phyloP scores from a whole-genome alignment of 306 rosid species.

The Parietaria judaica region DNA sequence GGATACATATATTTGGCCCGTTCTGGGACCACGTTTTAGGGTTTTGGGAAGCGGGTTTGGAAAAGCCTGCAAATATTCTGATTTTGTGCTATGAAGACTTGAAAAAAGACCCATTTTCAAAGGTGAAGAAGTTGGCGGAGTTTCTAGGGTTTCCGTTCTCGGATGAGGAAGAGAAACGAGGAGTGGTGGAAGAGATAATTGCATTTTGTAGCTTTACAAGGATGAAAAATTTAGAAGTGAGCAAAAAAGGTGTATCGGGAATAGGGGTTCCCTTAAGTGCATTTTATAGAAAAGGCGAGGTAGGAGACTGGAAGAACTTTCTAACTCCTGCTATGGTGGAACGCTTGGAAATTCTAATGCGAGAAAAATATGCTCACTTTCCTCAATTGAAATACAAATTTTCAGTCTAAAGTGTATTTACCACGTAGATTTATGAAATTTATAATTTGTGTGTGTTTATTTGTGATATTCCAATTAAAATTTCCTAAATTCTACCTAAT shows the following conservation, averaged over 20 bases:
- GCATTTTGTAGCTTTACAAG: slow-evolving; percentile 34
- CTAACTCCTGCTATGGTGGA: not conserved
- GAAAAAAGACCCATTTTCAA: slow-evolving; percentile 15
- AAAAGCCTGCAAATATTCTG: slow-evolving; percentile 27
- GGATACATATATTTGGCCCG: not conserved
- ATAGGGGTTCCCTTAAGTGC: not conserved
- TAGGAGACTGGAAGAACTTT: not conserved
- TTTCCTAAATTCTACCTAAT: no score
- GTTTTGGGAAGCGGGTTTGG: slow-evolving; percentile 36
- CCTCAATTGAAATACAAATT: no score
- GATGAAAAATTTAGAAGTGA: slow-evolving; percentile 33
- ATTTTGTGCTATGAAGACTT: slow-evolving; percentile 42
- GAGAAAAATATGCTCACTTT: not conserved
- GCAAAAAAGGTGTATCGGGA: not conserved
- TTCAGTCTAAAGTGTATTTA: no score
- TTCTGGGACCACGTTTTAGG: slow-evolving; percentile 27
- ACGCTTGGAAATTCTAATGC: not conserved
- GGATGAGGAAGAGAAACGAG: slow-evolving; percentile 29
- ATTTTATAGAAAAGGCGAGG: slow-evolving; percentile 1
- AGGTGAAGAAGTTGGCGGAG: slow-evolving; percentile 25
- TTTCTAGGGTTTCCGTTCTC: slow-evolving; percentile 36
- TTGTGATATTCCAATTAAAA: no score
- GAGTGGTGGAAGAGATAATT: slow-evolving; percentile 22
- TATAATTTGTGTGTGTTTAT: no score
- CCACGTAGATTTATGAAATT: no score